Base-by-base conservation (phyloP, 371 early-diverging fungal species). In the Umbelopsis sp. region DNA sequence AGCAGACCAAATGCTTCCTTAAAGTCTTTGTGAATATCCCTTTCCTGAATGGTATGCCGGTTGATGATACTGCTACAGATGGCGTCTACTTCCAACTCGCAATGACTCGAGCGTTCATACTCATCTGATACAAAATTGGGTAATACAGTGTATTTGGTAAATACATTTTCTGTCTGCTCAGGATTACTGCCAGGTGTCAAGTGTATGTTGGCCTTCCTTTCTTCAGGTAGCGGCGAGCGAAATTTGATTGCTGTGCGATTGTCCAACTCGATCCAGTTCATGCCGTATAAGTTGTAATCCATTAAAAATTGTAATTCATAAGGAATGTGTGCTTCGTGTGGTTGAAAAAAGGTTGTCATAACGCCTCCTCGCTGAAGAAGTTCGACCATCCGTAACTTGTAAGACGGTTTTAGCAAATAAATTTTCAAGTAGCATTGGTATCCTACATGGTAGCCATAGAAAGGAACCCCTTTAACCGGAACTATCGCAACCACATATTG, bases 281-380 rank as follows among this genome's bases (percentile, higher is more conserved):
- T 97, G 5, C 99, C 98, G 62, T 90, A 92, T n/a, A 99, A 78
- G 62, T 94, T 94, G 71, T 91, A 90, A 73, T 99, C 99, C 66
- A 95, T 85, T 73, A 97, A 83, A 75, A 97, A 97, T 79, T 98
- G 96, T 18, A 96, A 77, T 5, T 89, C 82, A 76, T 91, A 98
- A 2, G 96, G 90, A 37, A 98, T 73, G 75, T 97, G 98, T 5
- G 92, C 79, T 76, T 97, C 99, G 72, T 89, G 93, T 0, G 93
- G 84, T 46, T 94, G 90, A 72, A 92, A 91, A 6, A 50, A 50
- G 2, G 72, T 79, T 7, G 80, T 83, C 83, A 92, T 79, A 8
- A 96, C 84, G 0, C 89, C 92, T 4, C 94, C 94, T n/a, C 82
- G 82, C 14, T 86, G 77, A 66, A 97, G 80, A 37, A 95, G 69